These are phyloP conservation scores for Aspergillus campestris DNA, from an alignment of 495 filamentous ascomycete species.

Conservation along the genomic window DNA sequence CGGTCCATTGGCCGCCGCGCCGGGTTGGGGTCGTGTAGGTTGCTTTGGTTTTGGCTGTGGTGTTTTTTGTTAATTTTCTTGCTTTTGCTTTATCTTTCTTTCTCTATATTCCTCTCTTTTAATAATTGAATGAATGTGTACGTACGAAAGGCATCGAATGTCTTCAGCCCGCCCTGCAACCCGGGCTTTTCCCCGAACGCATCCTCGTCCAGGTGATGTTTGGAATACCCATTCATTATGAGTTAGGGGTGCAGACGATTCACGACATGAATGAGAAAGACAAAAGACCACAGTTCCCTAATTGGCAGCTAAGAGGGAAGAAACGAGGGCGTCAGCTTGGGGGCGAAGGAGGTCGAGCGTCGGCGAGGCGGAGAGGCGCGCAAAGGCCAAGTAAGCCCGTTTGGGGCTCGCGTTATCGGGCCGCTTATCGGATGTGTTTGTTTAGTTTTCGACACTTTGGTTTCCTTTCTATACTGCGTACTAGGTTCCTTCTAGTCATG, in stretches of 20 bases:
- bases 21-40: slow-evolving; percentile 75
- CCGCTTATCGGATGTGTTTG: no score
- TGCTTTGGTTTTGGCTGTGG: slow-evolving; percentile 86
- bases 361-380: slow-evolving; percentile 15
- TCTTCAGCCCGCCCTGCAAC: slow-evolving; percentile 54
- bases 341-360: slow-evolving; percentile 1
- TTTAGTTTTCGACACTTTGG: no score
- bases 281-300: slow-evolving; percentile 4
- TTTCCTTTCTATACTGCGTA: no score
- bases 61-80: slow-evolving; percentile 1
- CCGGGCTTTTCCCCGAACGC: slow-evolving; percentile 65
- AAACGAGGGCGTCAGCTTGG: neutral
- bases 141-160: slow-evolving; percentile 97
- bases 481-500: no score
- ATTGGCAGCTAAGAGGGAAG: neutral
- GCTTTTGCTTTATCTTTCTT: neutral
- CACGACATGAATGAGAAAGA: slow-evolving; percentile 21
- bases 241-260: slow-evolving; percentile 10
- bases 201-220: slow-evolving; percentile 65
- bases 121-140: slow-evolving; percentile 5
- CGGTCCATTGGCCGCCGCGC: slow-evolving; percentile 88
- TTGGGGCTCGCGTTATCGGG: no score
- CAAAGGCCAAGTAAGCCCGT: slow-evolving; percentile 30
- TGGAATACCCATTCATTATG: slow-evolving; percentile 63
- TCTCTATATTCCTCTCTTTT: no score